These are phyloP conservation scores for Plasmodium vivax DNA, from an alignment of 169 alveolate genomes.

Conservation along the genomic window DNA sequence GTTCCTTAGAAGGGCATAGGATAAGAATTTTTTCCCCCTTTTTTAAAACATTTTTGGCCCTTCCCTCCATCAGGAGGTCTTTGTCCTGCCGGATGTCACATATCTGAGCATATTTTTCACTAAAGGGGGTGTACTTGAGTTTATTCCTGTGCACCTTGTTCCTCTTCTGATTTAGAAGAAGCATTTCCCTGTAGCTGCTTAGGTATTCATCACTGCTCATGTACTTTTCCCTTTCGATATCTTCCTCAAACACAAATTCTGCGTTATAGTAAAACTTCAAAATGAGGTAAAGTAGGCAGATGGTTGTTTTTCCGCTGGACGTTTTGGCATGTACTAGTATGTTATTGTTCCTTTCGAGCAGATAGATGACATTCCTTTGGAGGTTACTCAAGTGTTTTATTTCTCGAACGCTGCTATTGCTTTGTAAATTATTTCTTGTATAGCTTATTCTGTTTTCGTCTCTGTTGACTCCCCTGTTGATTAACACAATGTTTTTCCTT, in stretches of 20 bases:
- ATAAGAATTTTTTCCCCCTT: constrained; percentile 57
- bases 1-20: constrained; percentile 61
- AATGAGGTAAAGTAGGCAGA: constrained; percentile 45
- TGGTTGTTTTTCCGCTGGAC: constrained; percentile 73
- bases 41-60: constrained; percentile 11
- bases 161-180: background rate
- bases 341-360: constrained; percentile 62
- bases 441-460: constrained; percentile 54
- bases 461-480: background rate
- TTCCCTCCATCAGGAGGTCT: constrained; percentile 34
- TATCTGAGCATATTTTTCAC: constrained; percentile 61
- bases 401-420: constrained; percentile 27
- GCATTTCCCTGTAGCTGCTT: background rate
- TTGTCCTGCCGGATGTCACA: constrained; percentile 41
- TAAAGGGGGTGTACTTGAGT: constrained; percentile 43
- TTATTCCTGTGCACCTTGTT: constrained; percentile 3
- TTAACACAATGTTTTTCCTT: constrained; percentile 45
- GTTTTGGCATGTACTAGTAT: constrained; percentile 60
- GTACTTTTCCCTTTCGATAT: constrained; percentile 46
- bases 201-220: background rate
- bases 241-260: constrained; percentile 69
- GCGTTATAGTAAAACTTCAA: constrained; percentile 48
- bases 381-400: constrained; percentile 41
- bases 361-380: constrained; percentile 60
- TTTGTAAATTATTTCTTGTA: background rate